Evolutionary conservation across 2,329 filamentous ascomycete genomes (phyloP).

Genomic region (Davidsoniella virescens): DNA sequence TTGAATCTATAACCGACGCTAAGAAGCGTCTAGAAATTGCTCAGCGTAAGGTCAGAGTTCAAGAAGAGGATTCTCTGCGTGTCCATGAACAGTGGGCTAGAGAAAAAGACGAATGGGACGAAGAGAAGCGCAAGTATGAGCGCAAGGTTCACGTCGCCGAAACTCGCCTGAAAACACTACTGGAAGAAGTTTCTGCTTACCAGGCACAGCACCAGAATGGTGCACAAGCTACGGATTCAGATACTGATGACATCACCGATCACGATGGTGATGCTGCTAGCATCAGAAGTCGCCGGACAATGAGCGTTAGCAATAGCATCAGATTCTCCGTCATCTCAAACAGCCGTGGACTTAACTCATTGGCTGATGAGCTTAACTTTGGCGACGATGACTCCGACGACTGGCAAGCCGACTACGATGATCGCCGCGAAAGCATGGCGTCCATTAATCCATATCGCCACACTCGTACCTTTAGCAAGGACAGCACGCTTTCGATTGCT

Average conservation of each 20-base stretch:
- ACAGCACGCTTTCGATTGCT: conserved; percentile 30
- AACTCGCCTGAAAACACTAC: conserved; percentile 61
- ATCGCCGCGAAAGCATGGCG: conserved; percentile 40
- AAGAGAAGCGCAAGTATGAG: conserved; percentile 67
- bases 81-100: conserved; percentile 67
- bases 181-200: conserved; percentile 69
- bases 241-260: conserved; percentile 39
- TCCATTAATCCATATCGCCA: conserved; percentile 33
- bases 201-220: conserved; percentile 37
- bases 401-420: conserved; percentile 50
- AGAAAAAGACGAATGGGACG: conserved; percentile 73
- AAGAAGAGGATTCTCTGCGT: conserved; percentile 70
- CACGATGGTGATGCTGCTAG: conserved; percentile 58
- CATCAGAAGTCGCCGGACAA: conserved; percentile 38
- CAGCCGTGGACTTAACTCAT: conserved; percentile 45
- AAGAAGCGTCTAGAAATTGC: conserved; percentile 60
- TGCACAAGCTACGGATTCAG: conserved; percentile 30
- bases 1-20: conserved; percentile 54
- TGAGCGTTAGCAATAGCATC: conserved; percentile 56
- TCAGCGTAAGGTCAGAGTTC: conserved; percentile 60
- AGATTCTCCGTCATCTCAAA: conserved; percentile 56
- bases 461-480: conserved; percentile 38
- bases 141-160: conserved; percentile 82
- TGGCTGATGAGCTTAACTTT: conserved; percentile 84
- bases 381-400: conserved; percentile 57